Base-by-base conservation (phyloP, 805 yeast genomes). In the Barnettozyma botsteinii region DNA sequence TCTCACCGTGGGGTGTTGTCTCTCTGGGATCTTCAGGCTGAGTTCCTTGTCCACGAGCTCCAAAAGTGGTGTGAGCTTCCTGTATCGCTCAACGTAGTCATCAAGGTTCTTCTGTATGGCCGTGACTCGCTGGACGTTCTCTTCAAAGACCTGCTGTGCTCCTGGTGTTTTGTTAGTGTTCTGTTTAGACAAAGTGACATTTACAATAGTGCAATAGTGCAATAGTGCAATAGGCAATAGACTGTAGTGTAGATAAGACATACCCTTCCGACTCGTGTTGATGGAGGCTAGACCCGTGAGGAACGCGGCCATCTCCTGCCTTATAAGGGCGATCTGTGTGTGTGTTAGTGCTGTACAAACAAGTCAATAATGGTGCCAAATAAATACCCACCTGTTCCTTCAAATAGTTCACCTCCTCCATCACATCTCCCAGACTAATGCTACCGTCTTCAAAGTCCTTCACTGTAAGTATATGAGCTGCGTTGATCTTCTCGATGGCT, bases 1-100 rank as follows among this genome's bases (percentile, higher is more conserved):
- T 72, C 62, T 74, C 76, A 34, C 85, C 86, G 60, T 80, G 74
- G 46, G 84, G 86, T 45, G 93, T 86, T 12, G 86, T 86, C 30
- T 67, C 67, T 42, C 75, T 69, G 33, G 86, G 59, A 43, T 75
- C 81, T 49, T 67, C 57, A 47, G 77, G 68, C 69, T 73, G 45
- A 71, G 48, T 30, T 67, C 70, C 29, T 65, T 65, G 48, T 70
- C 72, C 1, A 73, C 66, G 29, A 72, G 53, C 43, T 69, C 69
- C 24, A 73, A 58, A n/a, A 73, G 57, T 4, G 78, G 77, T 1
- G 66, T 54, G 9, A 73, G 59, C 41, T 62, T 65, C 44, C 66
- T 68, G 49, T 70, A 73, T 38, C 72, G 66, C 5, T 55, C 62
- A 40, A 74, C 69, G 43, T 71, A 73, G 19, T 70, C 73, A 14